phyloP scores from a whole-genome alignment of 495 filamentous ascomycete species.

The Neurospora sp. region DNA sequence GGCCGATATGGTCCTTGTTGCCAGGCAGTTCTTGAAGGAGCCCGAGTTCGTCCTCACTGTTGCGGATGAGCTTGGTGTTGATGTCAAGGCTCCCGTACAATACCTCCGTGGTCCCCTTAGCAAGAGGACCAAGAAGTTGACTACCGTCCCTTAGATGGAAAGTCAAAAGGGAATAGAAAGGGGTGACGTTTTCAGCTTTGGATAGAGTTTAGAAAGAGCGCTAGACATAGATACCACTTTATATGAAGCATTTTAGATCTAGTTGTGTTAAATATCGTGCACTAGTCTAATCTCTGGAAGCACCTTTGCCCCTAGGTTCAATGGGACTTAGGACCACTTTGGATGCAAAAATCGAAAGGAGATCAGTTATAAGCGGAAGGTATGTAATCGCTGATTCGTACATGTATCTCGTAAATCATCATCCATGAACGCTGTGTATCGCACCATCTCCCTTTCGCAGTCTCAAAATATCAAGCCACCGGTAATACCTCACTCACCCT shows the following conservation, averaged over 20 bases:
- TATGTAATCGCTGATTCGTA: not conserved
- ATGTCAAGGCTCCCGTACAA: conserved; percentile 46
- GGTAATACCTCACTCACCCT: not conserved
- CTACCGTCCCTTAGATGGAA: not conserved
- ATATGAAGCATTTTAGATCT: not conserved
- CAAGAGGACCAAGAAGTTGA: conserved; percentile 11
- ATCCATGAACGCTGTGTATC: not conserved
- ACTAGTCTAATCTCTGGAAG: not conserved
- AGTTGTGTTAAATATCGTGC: not conserved
- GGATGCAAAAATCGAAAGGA: not conserved
- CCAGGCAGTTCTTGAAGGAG: conserved; percentile 55
- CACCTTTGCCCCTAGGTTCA: not conserved
- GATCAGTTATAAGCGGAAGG: not conserved
- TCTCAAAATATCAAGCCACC: not conserved
- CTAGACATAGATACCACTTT: not conserved
- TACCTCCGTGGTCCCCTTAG: conserved; percentile 27
- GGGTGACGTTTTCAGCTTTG: not conserved
- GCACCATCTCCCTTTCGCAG: not conserved
- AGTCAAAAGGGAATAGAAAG: not conserved
- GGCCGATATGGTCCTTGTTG: conserved; percentile 56
- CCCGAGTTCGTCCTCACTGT: conserved; percentile 55
- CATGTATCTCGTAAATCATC: not conserved
- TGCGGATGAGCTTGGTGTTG: conserved; percentile 49
- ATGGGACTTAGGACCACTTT: not conserved
- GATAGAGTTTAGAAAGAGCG: not conserved